These are phyloP conservation scores for Penicillium sp. DNA, from an alignment of 2,329 filamentous ascomycete species.

Conservation along the genomic window DNA sequence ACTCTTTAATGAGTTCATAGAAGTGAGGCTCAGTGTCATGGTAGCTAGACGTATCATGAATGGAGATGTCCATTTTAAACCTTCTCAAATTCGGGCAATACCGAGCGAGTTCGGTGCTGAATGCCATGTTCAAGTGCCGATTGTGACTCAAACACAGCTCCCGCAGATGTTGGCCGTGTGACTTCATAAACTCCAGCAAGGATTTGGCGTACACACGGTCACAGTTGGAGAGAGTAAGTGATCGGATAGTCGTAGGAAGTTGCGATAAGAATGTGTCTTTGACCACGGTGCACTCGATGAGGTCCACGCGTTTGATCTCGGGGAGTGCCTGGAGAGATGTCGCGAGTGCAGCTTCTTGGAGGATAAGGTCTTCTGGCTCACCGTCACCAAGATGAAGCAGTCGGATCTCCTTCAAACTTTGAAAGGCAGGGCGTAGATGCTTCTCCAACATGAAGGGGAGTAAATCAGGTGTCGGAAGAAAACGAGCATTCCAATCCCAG, in stretches of 20 bases:
- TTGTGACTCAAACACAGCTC: slow-evolving; percentile 72
- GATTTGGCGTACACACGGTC: slow-evolving; percentile 66
- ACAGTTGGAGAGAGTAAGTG: slow-evolving; percentile 74
- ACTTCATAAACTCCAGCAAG: slow-evolving; percentile 60
- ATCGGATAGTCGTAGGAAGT: slow-evolving; percentile 62
- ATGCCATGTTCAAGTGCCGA: slow-evolving; percentile 69
- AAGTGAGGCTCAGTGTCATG: slow-evolving; percentile 73
- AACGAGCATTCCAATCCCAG: slow-evolving; percentile 55
- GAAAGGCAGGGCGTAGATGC: slow-evolving; percentile 57
- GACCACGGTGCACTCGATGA: slow-evolving; percentile 70
- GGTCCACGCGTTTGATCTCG: slow-evolving; percentile 61
- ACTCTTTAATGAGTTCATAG: slow-evolving; percentile 54
- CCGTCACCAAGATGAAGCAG: slow-evolving; percentile 38
- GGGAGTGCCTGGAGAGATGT: slow-evolving; percentile 57
- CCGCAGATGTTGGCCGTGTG: slow-evolving; percentile 63
- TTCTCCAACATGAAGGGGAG: slow-evolving; percentile 48
- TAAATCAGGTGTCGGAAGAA: slow-evolving; percentile 35
- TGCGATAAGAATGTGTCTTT: slow-evolving; percentile 63
- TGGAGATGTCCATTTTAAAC: slow-evolving; percentile 72
- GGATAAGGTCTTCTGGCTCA: slow-evolving; percentile 40
- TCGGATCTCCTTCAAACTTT: slow-evolving; percentile 31
- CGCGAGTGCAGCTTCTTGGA: slow-evolving; percentile 33
- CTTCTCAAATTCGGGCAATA: slow-evolving; percentile 67
- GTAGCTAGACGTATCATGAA: slow-evolving; percentile 64
- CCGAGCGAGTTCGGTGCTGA: slow-evolving; percentile 61